Evolutionary conservation across 2,329 filamentous ascomycete genomes (phyloP).

Genomic region (Alternaria sp.): DNA sequence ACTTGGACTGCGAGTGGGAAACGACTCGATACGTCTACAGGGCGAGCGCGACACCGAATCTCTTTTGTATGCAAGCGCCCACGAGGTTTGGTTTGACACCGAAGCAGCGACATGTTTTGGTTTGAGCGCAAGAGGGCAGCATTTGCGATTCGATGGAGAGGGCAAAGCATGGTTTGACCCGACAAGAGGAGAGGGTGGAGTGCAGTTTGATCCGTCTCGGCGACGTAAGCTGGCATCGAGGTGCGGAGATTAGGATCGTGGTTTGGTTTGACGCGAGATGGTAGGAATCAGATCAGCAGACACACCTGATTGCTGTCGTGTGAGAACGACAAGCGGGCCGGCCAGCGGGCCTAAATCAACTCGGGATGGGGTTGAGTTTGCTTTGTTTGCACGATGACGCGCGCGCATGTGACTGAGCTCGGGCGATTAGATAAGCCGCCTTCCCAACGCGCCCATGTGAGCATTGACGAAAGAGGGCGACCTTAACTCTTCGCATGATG

Average conservation of each 20-base stretch:
- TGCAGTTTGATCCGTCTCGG: constrained; percentile 2
- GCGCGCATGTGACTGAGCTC: constrained; percentile 17
- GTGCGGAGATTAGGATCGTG: constrained; percentile 5
- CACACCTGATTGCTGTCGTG: constrained; percentile 39
- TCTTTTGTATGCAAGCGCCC: constrained; percentile 25
- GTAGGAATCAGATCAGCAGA: constrained; percentile 15
- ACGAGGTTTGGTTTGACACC: constrained; percentile 23
- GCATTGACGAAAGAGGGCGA: background rate
- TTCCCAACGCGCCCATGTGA: background rate
- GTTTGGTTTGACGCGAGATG: constrained; percentile 13
- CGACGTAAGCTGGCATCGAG: constrained; percentile 6
- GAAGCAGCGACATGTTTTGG: constrained; percentile 16
- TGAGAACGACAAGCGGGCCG: constrained; percentile 27
- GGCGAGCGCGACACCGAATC: constrained; percentile 17
- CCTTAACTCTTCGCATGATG: background rate
- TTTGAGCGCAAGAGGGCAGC: constrained; percentile 18
- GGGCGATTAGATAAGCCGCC: constrained; percentile 17
- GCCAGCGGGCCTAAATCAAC: constrained; percentile 23
- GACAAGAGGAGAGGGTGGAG: background rate
- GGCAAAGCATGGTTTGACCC: constrained; percentile 18
- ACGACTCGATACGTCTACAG: constrained; percentile 17
- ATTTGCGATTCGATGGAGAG: constrained; percentile 14
- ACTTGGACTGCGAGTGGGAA: constrained; percentile 1
- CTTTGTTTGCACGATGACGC: constrained; percentile 38
- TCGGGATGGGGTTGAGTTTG: constrained; percentile 30